A percentile compares a stretch with the other conserved stretches of the same genome.
These are phyloP conservation scores for Sophora flavescens DNA, from an alignment of 306 rosid species.

Conservation along the genomic window DNA sequence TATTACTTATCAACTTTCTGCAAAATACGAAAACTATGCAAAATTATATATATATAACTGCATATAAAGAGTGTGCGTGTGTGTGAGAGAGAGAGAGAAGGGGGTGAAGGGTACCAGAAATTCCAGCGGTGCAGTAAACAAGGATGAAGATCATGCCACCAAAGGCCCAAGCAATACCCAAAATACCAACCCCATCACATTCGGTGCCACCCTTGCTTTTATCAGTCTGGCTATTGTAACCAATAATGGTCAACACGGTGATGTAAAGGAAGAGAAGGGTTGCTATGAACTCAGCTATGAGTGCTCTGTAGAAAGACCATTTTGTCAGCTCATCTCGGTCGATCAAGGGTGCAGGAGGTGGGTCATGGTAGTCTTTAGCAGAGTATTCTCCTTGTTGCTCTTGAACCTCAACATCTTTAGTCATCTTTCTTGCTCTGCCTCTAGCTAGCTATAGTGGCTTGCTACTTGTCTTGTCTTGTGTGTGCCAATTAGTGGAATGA, in stretches of 20 bases:
- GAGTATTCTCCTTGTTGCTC: conserved; percentile 74
- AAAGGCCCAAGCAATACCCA: conserved; percentile 97
- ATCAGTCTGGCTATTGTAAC: conserved; percentile 59
- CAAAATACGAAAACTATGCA: neutral
- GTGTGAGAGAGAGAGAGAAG: neutral
- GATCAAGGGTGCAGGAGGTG: conserved; percentile 86
- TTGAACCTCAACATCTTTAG: conserved; percentile 75
- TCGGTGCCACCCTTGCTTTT: neutral
- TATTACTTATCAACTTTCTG: neutral
- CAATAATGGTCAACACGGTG: conserved; percentile 85
- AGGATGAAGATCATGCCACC: conserved; percentile 99
- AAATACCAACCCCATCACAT: conserved; percentile 80
- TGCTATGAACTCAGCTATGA: conserved; percentile 91
- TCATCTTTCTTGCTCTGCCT: conserved; percentile 39
- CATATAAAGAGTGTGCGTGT: neutral
- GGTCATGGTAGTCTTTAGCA: conserved; percentile 86
- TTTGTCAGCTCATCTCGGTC: conserved; percentile 73
- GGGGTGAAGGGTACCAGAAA: conserved; percentile 45
- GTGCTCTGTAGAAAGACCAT: conserved; percentile 88
- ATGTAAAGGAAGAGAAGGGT: conserved; percentile 90
- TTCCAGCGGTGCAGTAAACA: conserved; percentile 97
- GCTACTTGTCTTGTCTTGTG: neutral
- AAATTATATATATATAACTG: no score
- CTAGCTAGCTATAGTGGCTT: neutral
- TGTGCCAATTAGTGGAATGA: conserved; percentile 3